A percentile compares a stretch with the other conserved stretches of the same genome.
These are phyloP conservation scores for Entomortierella beljakovae DNA, from an alignment of 192 early-diverging fungal genomes.

Conservation along the genomic window DNA sequence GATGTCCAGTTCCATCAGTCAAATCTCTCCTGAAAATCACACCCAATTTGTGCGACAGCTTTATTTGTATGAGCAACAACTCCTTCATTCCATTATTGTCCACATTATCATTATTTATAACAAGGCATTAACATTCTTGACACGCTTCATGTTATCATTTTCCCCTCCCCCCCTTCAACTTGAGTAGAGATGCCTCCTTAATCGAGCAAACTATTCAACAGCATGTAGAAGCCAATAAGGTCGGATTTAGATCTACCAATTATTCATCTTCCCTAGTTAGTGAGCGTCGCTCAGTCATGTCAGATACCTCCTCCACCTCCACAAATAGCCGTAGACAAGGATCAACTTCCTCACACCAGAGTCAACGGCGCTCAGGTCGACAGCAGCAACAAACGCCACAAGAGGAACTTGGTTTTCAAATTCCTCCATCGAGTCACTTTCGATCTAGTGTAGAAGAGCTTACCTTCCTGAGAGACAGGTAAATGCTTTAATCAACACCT, in stretches of 20 bases:
- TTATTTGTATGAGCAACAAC: slow-evolving; percentile 25
- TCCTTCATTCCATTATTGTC: not conserved
- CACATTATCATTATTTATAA: not conserved
- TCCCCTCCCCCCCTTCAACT: too few relatives aligned
- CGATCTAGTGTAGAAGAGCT: slow-evolving; percentile 49
- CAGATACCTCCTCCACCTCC: slow-evolving; percentile 14
- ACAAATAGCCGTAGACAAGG: slow-evolving; percentile 18
- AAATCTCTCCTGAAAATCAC: slow-evolving; percentile 47
- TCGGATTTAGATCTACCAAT: slow-evolving; percentile 39
- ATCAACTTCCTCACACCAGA: slow-evolving; percentile 17
- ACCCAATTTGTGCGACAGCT: slow-evolving; percentile 47
- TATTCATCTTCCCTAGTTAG: slow-evolving; percentile 28
- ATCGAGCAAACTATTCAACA: slow-evolving; percentile 50
- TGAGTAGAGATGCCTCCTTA: slow-evolving; percentile 39
- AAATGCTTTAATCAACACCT: not conserved
- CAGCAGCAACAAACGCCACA: slow-evolving; percentile 18
- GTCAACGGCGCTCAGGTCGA: slow-evolving; percentile 19
- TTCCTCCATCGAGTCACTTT: slow-evolving; percentile 25
- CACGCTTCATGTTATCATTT: too few relatives aligned
- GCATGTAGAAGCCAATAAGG: slow-evolving; percentile 51
- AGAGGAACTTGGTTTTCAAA: slow-evolving; percentile 35
- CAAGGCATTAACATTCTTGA: not conserved
- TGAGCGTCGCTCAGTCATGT: slow-evolving; percentile 23
- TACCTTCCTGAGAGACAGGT: slow-evolving; percentile 48
- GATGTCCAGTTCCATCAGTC: slow-evolving; percentile 54